Evolutionary conservation across 1,284 basidiomycete species (phyloP), one percentile per base, ranked within the genome.

Genomic region (Laetiporus sulphureus): DNA sequence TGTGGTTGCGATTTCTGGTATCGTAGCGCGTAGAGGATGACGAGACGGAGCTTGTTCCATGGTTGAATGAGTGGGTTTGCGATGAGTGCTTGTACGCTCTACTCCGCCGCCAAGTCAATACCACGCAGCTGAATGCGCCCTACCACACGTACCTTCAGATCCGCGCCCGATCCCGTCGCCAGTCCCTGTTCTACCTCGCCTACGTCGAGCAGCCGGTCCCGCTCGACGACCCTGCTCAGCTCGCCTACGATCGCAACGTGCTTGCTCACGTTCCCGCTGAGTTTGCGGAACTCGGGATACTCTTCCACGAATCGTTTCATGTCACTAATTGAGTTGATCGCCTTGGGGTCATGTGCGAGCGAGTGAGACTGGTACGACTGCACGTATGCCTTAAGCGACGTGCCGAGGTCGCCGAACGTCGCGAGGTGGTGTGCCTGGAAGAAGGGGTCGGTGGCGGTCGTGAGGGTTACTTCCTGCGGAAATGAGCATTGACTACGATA

Each of bases 281-380:
- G 73, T 58, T 94, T 94, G 51, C 85, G 75, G 61, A 99, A 98
- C 63, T 99, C 96, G 2, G 96, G 96, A 65, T 97, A 99, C 55
- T 97, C 94, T 61, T 99, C 96, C 3, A 99, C 89, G 57, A 99
- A 99, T 16, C 79, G 80, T 62, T 97, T 97, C 94, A 97, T 97
- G 58, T 99, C 96, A 6, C 84, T 70, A 45, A 99, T 92, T 0
- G 95, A 98, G 60, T 97, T 95, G 53, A 99, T 97, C 15, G 87
- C 73, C 10, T 80, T 78, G 1, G 88, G 81, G 2, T 79, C 77
- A 44, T 89, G 78, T 1, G 85, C 81, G 18, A 88, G 72, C 13
- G 91, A 91, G 41, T 83, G 81, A 16, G 85, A 80, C 63, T 95
- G 91, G 65, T 98, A 99, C 25, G 93, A 89, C 51, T 90, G 84